Conservation (phyloP, 192 early-diverging fungal genomes). For the Podila clonocystis region DNA sequence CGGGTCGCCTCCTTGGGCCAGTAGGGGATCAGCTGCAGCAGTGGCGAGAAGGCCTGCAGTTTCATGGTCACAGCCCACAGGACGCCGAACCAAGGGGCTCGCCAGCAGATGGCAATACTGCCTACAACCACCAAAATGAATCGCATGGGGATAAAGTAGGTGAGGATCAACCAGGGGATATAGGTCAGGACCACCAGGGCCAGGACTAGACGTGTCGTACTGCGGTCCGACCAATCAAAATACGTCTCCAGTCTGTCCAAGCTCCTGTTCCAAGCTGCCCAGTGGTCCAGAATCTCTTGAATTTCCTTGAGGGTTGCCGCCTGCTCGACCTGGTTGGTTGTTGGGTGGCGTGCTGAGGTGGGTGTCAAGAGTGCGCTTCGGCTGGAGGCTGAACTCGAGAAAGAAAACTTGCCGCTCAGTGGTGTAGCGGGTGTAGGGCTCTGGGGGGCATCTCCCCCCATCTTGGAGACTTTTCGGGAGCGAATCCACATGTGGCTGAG, state of each 20-base stretch:
- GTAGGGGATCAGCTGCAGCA: constrained; percentile 36
- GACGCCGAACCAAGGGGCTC: constrained; percentile 55
- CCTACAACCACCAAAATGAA: constrained; percentile 40
- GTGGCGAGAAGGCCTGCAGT: constrained; percentile 30
- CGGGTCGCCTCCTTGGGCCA: constrained; percentile 30
- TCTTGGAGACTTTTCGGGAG: constrained; percentile 31
- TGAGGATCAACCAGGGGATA: constrained; percentile 51
- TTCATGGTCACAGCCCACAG: constrained; percentile 44
- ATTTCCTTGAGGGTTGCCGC: constrained; percentile 52
- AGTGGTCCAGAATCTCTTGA: constrained; percentile 53
- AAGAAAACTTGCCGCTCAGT: constrained; percentile 22
- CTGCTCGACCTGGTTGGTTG: constrained; percentile 51
- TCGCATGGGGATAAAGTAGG: constrained; percentile 49
- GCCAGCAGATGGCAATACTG: constrained; percentile 52
- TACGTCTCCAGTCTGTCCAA: constrained; percentile 31
- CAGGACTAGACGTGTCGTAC: constrained; percentile 27
- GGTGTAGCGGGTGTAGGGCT: constrained; percentile 33
- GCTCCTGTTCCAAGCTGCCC: constrained; percentile 39
- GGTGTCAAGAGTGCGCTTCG: constrained; percentile 18
- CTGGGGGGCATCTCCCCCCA: constrained; percentile 1
- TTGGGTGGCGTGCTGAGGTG: constrained; percentile 25
- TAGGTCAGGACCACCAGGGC: constrained; percentile 28
- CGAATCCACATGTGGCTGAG: constrained; percentile 49
- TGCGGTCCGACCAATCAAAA: constrained; percentile 53
- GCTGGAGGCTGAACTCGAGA: constrained; percentile 15